Conservation (phyloP, 441 rosid genomes). For the Eruca vesicaria region DNA sequence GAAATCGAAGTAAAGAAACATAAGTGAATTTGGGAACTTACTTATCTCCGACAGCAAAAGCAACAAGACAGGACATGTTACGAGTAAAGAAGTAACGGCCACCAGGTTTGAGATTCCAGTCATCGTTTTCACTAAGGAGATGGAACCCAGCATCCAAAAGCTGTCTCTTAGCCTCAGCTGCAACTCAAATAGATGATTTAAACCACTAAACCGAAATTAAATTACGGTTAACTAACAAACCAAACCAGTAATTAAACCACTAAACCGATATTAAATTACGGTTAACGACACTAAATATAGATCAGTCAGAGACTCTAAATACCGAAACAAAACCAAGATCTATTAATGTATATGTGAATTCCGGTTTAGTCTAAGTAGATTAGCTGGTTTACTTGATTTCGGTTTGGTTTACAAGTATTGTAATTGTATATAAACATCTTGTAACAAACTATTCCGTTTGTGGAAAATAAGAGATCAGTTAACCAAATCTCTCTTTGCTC, state of each 20-base stretch:
- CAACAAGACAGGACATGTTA: conserved; percentile 91
- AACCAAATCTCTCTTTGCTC: background rate
- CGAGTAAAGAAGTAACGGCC: conserved; percentile 91
- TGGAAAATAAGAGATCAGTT: background rate
- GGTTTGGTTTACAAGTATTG: no score
- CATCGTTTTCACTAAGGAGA: conserved; percentile 72
- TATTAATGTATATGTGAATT: no score
- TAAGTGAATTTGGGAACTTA: conserved; percentile 38
- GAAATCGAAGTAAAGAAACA: background rate
- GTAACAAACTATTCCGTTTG: no score
- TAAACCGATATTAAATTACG: no score
- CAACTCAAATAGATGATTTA: background rate
- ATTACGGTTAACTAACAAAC: no score
- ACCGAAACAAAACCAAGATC: background rate
- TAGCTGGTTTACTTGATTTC: no score
- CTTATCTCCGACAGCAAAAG: conserved; percentile 90
- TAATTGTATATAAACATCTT: no score
- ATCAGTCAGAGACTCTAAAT: background rate
- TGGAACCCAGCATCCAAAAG: conserved; percentile 72
- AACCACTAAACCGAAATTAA: no score
- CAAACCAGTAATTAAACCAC: no score
- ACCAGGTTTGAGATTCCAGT: conserved; percentile 90
- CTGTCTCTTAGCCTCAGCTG: conserved; percentile 86
- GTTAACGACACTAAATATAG: no score
- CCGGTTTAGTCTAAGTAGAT: no score